Evolutionary conservation across 129 eudicot genomes (phyloP).

Genomic region (Calendula officinalis): DNA sequence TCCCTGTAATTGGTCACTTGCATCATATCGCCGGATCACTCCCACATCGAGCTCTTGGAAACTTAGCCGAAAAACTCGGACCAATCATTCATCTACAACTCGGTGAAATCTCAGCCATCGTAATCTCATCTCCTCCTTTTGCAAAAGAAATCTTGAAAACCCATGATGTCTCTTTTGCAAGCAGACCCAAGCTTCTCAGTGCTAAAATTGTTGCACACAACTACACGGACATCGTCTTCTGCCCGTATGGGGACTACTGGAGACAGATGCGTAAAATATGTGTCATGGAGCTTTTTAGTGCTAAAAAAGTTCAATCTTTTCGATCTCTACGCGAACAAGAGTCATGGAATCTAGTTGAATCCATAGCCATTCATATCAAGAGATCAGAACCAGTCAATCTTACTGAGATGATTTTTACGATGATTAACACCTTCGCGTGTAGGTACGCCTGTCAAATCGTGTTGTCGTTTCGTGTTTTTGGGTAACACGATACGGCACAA

Average conservation of each 20-base stretch:
- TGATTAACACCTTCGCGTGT: neutral
- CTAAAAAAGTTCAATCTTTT: constrained; percentile 11
- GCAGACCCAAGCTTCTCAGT: constrained; percentile 13
- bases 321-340: constrained; percentile 14
- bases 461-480: no score
- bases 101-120: constrained; percentile 1
- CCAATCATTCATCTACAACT: no score
- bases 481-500: no score
- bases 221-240: constrained; percentile 8
- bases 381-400: neutral
- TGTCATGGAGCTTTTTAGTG: constrained; percentile 17
- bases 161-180: constrained; percentile 4
- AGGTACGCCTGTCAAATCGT: no score
- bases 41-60: constrained; percentile 9
- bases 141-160: constrained; percentile 29
- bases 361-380: neutral
- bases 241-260: constrained; percentile 25
- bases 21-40: constrained; percentile 11
- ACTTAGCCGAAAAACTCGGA: constrained; percentile 23
- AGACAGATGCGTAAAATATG: constrained; percentile 1
- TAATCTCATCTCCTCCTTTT: constrained; percentile 16
- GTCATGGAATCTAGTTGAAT: constrained; percentile 3
- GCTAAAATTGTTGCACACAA: constrained; percentile 4
- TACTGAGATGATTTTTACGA: neutral
- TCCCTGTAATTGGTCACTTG: constrained; percentile 23